These are phyloP conservation scores for Coemansia sp. DNA, from an alignment of 192 early-diverging fungal species.

Conservation along the genomic window DNA sequence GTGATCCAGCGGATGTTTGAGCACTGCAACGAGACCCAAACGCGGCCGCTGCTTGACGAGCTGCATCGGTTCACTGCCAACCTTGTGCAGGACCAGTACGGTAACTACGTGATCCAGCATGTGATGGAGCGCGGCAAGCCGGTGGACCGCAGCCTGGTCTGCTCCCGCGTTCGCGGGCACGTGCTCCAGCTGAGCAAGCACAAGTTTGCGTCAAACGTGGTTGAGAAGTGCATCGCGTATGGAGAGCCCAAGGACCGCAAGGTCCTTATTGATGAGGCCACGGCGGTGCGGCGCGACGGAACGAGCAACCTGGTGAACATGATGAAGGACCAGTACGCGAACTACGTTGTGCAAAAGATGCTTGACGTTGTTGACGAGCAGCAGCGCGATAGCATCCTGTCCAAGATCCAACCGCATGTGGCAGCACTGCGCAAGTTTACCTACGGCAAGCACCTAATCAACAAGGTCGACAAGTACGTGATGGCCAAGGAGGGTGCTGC, in stretches of 20 bases:
- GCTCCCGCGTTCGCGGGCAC: slow-evolving; percentile 88
- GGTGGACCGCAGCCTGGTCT: slow-evolving; percentile 82
- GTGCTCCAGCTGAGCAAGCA: slow-evolving; percentile 93
- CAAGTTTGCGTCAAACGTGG: slow-evolving; percentile 99
- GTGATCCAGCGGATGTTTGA: slow-evolving; percentile 99
- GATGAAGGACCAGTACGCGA: slow-evolving; percentile 99
- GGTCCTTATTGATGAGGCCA: slow-evolving; percentile 90
- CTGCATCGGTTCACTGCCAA: slow-evolving; percentile 88
- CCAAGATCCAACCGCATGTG: slow-evolving; percentile 91
- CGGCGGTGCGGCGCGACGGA: slow-evolving; percentile 75
- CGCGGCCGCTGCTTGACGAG: slow-evolving; percentile 85
- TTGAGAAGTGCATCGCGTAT: slow-evolving; percentile 97
- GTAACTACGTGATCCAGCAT: slow-evolving; percentile 99
- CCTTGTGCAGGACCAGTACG: slow-evolving; percentile 98
- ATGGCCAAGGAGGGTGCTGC: slow-evolving; percentile 16
- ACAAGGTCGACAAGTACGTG: slow-evolving; percentile 58
- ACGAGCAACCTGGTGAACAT: slow-evolving; percentile 83
- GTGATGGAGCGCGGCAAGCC: slow-evolving; percentile 92
- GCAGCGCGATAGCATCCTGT: slow-evolving; percentile 84
- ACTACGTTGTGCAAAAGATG: slow-evolving; percentile 99
- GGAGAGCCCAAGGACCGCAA: slow-evolving; percentile 85
- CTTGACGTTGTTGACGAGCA: slow-evolving; percentile 93
- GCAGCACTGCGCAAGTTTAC: slow-evolving; percentile 93
- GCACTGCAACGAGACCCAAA: slow-evolving; percentile 90
- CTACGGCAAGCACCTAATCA: slow-evolving; percentile 96